Evolutionary conservation across 1,284 basidiomycete genomes (phyloP).

Genomic region (Cryptococcus neoformans): DNA sequence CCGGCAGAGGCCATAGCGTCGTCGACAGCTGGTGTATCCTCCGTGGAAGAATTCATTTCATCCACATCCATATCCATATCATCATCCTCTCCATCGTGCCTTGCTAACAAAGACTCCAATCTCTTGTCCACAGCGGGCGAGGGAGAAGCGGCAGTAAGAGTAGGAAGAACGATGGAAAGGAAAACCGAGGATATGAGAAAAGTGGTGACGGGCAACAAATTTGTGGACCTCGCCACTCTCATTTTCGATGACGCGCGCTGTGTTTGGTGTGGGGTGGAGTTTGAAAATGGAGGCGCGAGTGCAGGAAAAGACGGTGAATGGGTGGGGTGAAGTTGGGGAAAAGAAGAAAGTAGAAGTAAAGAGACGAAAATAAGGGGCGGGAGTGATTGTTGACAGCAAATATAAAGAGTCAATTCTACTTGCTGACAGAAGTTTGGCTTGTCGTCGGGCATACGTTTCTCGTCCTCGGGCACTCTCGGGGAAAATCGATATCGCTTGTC

Average conservation of each 20-base stretch:
- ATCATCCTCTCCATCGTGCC: constrained; percentile 10
- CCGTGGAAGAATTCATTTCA: background rate
- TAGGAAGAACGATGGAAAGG: constrained; percentile 9
- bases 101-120: background rate
- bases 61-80: constrained; percentile 9
- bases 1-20: background rate
- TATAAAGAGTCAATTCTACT: too few species aligned
- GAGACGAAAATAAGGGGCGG: too few species aligned
- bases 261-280: too few species aligned
- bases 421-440: too few species aligned
- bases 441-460: too few species aligned
- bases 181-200: constrained; percentile 16
- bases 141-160: constrained; percentile 2
- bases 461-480: too few species aligned
- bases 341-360: too few species aligned
- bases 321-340: too few species aligned
- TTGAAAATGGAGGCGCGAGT: too few species aligned
- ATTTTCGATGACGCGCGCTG: background rate
- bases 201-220: constrained; percentile 18
- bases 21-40: background rate
- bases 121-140: background rate
- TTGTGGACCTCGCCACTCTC: background rate
- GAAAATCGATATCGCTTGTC: too few species aligned
- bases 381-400: too few species aligned
- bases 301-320: too few species aligned